Base-by-base conservation (phyloP, 306 rosid species). In the Prunus mongolica region DNA sequence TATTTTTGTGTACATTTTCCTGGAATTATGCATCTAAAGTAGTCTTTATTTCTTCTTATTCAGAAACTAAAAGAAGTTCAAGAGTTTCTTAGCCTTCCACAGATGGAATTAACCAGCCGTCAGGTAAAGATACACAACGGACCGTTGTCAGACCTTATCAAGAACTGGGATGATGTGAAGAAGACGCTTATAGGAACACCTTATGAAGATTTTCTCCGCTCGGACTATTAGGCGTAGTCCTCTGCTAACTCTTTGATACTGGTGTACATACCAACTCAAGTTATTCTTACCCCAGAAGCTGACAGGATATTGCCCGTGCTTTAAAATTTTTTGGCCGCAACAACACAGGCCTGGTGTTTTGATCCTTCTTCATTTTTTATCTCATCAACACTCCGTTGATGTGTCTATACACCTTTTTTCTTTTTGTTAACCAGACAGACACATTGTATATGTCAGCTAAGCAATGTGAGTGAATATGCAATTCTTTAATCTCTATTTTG, bases 91-190 rank as follows among this genome's bases (percentile, higher is more conserved):
- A 79, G 92, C 65, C 79, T 95, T 82, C 97, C 97, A 2, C 50
- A 14, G 78, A 88, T 75, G 93, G 79, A 84, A 84, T 80, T 95
- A 79, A 85, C 38, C 24, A 95, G 98, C 82, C 88, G 88, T 49
- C 97, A 95, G 71, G 90, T 95, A 46, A 92, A 92, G 85, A 95
- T 95, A 81, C 97, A 89, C 75, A 87, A 82, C 50, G 97, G 97
- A 49, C 83, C 87, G 27, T 28, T 92, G 78, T 87, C 92, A 0
- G 92, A 92, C 38, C 93, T 90, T 82, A 79, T 92, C 74, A 81
- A 62, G 76, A 92, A 95, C 85, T 95, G 97, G 97, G 93, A 90
- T 4, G 97, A 90, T 19, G 97, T 95, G 68, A 90, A 82, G 86
- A 85, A 38, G 78, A 80, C 87, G 5, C 91, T 95, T 28, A 76